Conservation (phyloP, 345 rosid species). For the Garcia nutans region DNA sequence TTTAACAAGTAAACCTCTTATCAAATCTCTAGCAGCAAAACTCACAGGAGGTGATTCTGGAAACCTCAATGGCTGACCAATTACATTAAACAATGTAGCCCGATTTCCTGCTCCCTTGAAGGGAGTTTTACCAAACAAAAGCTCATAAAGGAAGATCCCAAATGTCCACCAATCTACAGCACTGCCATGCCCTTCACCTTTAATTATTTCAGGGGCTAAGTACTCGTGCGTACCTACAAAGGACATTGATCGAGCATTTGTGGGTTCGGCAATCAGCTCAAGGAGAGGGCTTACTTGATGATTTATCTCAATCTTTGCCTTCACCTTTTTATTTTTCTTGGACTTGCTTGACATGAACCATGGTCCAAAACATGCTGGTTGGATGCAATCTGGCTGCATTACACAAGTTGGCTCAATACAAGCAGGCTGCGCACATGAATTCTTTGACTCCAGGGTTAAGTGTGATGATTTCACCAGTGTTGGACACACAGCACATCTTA, state of each 20-base stretch:
- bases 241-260: constrained; percentile 36
- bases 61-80: constrained; percentile 35
- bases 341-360: constrained; percentile 24
- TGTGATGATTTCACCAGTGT: constrained; percentile 32
- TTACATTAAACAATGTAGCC: constrained; percentile 35
- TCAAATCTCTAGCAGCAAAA: constrained; percentile 38
- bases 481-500: constrained; percentile 34
- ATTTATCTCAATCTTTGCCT: constrained; percentile 24
- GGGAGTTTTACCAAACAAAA: constrained; percentile 36
- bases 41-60: constrained; percentile 34
- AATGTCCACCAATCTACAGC: constrained; percentile 42
- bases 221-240: constrained; percentile 38
- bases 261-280: constrained; percentile 37
- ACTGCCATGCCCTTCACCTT: constrained; percentile 39
- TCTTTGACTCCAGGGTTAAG: constrained; percentile 25
- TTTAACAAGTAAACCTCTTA: constrained; percentile 37
- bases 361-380: constrained; percentile 34
- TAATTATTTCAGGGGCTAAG: constrained; percentile 36
- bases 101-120: constrained; percentile 38
- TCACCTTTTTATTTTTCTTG: constrained; percentile 24
- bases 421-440: constrained; percentile 31
- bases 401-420: constrained; percentile 33
- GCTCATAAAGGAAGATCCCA: constrained; percentile 37
- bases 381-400: constrained; percentile 35
- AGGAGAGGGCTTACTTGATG: constrained; percentile 28